phyloP scores from a whole-genome alignment of 2,329 filamentous ascomycete genomes.

The Dactylella cylindrospora region DNA sequence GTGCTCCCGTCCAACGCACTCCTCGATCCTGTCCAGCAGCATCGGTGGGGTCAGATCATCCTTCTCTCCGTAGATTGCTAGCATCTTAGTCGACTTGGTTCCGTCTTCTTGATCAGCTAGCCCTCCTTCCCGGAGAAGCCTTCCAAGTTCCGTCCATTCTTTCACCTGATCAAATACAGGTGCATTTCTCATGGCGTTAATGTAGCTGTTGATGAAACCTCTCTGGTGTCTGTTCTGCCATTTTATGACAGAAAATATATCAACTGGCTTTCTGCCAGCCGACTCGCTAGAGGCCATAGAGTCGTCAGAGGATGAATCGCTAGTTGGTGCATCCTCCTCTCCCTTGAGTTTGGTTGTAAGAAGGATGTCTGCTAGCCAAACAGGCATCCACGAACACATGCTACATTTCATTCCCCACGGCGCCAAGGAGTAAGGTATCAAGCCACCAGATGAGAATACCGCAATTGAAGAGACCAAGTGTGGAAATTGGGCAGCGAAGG shows the following conservation, averaged over 20 bases:
- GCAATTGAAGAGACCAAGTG: constrained; percentile 68
- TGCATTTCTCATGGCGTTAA: constrained; percentile 69
- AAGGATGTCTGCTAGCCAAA: constrained; percentile 58
- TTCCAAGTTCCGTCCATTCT: constrained; percentile 63
- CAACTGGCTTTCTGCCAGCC: constrained; percentile 56
- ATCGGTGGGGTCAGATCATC: constrained; percentile 63
- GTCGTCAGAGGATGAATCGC: constrained; percentile 48
- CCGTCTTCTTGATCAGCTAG: constrained; percentile 50
- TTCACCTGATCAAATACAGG: constrained; percentile 67
- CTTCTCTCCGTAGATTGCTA: constrained; percentile 66
- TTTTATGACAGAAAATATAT: constrained; percentile 63
- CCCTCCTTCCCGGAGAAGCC: constrained; percentile 56
- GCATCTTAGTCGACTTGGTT: constrained; percentile 58
- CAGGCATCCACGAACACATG: constrained; percentile 61
- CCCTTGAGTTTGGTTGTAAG: constrained; percentile 59
- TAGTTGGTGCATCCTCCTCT: constrained; percentile 52
- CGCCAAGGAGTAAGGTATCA: constrained; percentile 68
- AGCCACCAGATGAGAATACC: constrained; percentile 75
- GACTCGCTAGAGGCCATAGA: constrained; percentile 26
- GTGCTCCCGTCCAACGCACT: constrained; percentile 43
- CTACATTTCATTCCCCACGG: constrained; percentile 64
- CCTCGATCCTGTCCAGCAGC: constrained; percentile 45
- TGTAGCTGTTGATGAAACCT: constrained; percentile 70
- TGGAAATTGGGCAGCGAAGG: constrained; percentile 70
- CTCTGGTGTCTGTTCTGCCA: constrained; percentile 70